A percentile compares a stretch with the other conserved stretches of the same genome.
Conservation (phyloP, 2,329 filamentous ascomycete species). For the Fusarium pseudonygamai region DNA sequence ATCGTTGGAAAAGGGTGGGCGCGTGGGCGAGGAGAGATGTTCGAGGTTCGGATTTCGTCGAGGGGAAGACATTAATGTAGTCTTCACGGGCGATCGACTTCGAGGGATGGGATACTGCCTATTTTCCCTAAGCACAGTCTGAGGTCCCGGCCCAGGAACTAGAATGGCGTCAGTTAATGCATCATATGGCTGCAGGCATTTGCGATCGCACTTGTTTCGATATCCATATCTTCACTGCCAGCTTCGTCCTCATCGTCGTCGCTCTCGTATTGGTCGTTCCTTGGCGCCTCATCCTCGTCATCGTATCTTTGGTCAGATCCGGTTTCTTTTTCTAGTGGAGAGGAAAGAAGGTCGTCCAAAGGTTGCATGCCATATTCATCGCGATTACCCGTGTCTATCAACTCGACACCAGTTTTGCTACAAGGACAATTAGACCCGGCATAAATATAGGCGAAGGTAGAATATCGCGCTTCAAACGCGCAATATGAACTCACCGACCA, state of each 20-base stretch:
- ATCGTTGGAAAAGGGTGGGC: slow-evolving; percentile 49
- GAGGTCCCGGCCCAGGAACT: slow-evolving; percentile 65
- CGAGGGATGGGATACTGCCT: slow-evolving; percentile 59
- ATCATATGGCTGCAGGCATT: background rate
- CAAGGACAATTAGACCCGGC: slow-evolving; percentile 9
- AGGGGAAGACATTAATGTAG: slow-evolving; percentile 68
- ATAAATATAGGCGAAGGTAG: background rate
- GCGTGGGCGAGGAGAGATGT: slow-evolving; percentile 60
- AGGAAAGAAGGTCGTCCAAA: slow-evolving; percentile 88
- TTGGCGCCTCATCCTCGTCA: slow-evolving; percentile 13
- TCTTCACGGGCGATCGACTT: slow-evolving; percentile 70
- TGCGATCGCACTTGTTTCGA: slow-evolving; percentile 56
- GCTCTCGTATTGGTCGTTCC: slow-evolving; percentile 36
- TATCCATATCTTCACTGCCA: slow-evolving; percentile 62
- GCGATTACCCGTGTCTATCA: slow-evolving; percentile 80
- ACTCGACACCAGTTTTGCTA: slow-evolving; percentile 88
- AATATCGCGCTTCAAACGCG: background rate
- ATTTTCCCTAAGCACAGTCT: slow-evolving; percentile 61
- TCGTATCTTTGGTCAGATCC: slow-evolving; percentile 33
- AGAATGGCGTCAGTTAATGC: slow-evolving; percentile 33
- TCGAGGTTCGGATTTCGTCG: slow-evolving; percentile 68
- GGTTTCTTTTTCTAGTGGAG: slow-evolving; percentile 68
- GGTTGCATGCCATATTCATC: slow-evolving; percentile 95
- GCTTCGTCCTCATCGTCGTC: slow-evolving; percentile 26
- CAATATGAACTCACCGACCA: slow-evolving; percentile 49